Evolutionary conservation across 2,329 filamentous ascomycete genomes (phyloP).

Genomic region (Drechslerella stenobrocha): DNA sequence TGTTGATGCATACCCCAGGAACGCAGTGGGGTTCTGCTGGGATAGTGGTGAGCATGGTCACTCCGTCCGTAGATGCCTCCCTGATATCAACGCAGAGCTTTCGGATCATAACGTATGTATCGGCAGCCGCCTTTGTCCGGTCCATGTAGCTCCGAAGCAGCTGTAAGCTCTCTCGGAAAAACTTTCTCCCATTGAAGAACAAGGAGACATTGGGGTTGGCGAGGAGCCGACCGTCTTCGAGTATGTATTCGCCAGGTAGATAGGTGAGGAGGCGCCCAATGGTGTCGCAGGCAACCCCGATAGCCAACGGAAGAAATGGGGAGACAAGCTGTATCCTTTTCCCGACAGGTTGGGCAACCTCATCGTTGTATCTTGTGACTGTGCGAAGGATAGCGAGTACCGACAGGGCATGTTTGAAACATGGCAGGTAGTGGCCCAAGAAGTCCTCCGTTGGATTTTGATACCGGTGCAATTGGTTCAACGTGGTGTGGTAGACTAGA

Average conservation of each 20-base stretch:
- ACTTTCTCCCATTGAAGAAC: conserved; percentile 44
- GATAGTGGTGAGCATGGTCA: conserved; percentile 7
- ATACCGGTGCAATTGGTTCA: conserved; percentile 43
- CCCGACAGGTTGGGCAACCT: conserved; percentile 40
- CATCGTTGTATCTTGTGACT: conserved; percentile 42
- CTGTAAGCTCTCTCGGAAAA: conserved; percentile 45
- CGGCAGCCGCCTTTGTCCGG: conserved; percentile 36
- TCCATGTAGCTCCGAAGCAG: conserved; percentile 40
- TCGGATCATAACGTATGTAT: conserved; percentile 45
- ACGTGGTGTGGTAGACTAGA: conserved; percentile 30
- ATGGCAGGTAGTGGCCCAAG: conserved; percentile 30
- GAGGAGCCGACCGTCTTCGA: conserved; percentile 46
- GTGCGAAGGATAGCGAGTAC: conserved; percentile 31
- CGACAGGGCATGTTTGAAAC: conserved; percentile 40
- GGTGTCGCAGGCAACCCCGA: conserved; percentile 45
- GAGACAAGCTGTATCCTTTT: conserved; percentile 42
- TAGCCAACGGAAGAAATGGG: conserved; percentile 34
- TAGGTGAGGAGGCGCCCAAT: conserved; percentile 46
- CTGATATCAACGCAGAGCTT: conserved; percentile 43
- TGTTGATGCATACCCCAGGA: conserved; percentile 41
- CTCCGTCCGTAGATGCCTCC: conserved; percentile 36
- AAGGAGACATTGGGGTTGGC: conserved; percentile 38
- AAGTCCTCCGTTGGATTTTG: conserved; percentile 42
- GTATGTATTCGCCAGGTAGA: conserved; percentile 42
- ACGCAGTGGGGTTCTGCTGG: conserved; percentile 33